Percentiles rank a stretch among this genome's conserved stretches.
These are phyloP conservation scores for Sporodiniella umbellata DNA, from an alignment of 371 early-diverging fungal species.

Conservation along the genomic window DNA sequence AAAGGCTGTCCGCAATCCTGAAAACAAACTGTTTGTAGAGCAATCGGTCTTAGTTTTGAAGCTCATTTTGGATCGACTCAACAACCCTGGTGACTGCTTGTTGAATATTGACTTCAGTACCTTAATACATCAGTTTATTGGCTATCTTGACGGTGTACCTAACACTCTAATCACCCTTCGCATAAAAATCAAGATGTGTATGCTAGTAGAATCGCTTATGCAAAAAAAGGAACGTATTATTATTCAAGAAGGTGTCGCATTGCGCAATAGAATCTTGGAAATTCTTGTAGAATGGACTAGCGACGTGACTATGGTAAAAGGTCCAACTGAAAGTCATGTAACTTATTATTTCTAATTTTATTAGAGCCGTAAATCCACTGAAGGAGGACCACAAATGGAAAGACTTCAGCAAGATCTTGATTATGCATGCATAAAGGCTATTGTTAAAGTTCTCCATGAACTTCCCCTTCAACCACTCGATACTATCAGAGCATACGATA, in stretches of 20 bases:
- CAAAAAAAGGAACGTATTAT: constrained; percentile 76
- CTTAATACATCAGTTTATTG: constrained; percentile 69
- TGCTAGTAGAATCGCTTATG: constrained; percentile 77
- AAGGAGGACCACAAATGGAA: constrained; percentile 34
- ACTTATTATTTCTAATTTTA: too few species aligned
- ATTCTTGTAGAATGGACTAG: constrained; percentile 84
- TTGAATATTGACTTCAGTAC: constrained; percentile 83
- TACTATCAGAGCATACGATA: constrained; percentile 53
- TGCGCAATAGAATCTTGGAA: constrained; percentile 79
- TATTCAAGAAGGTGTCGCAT: constrained; percentile 75
- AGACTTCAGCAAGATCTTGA: constrained; percentile 78
- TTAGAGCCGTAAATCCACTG: constrained; percentile 17
- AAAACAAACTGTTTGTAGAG: constrained; percentile 83
- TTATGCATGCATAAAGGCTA: constrained; percentile 77
- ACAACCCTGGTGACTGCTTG: constrained; percentile 61
- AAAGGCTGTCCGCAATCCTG: constrained; percentile 68
- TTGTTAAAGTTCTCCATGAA: constrained; percentile 73
- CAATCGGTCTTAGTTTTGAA: constrained; percentile 82
- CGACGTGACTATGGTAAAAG: constrained; percentile 60
- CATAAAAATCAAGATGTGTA: constrained; percentile 85
- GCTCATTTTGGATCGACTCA: constrained; percentile 76
- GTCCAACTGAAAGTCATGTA: background rate
- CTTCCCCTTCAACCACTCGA: constrained; percentile 81
- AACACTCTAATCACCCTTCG: constrained; percentile 58
- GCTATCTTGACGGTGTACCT: constrained; percentile 72